Conservation (phyloP, 2,329 filamentous ascomycete species). For the Gaeumannomyces tritici region DNA sequence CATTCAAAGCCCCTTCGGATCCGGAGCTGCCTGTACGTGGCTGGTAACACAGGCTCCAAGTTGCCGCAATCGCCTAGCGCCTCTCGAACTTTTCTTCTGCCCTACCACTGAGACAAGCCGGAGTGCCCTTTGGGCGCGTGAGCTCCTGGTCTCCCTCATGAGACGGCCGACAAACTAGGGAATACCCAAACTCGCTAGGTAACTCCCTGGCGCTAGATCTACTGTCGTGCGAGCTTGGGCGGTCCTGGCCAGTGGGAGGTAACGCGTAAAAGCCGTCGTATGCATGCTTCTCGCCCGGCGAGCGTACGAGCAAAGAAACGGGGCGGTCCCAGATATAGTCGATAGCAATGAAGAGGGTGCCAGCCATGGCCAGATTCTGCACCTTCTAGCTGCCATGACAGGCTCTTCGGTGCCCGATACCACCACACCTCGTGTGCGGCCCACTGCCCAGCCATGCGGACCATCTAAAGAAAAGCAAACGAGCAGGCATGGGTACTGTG, state of each 20-base stretch:
- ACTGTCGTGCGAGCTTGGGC: no score
- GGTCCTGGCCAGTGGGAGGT: not conserved
- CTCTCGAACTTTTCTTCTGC: not conserved
- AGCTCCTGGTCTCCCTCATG: no score
- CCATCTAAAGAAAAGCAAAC: not conserved
- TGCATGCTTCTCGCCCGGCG: not conserved
- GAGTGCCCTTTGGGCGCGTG: not conserved
- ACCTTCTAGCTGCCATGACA: not conserved
- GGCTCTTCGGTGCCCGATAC: not conserved
- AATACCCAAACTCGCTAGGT: not conserved
- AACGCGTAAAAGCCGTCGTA: not conserved
- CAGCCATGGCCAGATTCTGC: not conserved
- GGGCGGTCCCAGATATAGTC: not conserved
- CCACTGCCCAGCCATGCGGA: not conserved
- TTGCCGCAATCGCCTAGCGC: not conserved
- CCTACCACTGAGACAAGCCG: not conserved
- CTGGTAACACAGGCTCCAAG: not conserved
- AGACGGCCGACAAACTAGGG: not conserved
- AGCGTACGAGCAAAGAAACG: not conserved
- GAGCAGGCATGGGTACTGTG: not conserved
- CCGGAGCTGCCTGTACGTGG: not conserved
- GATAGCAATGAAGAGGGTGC: not conserved
- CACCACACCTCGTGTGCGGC: not conserved
- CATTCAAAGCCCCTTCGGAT: not conserved
- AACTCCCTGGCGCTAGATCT: no score